Evolutionary conservation across 768 basidiomycete genomes (phyloP).

Genomic region (Tricholoma terreum): DNA sequence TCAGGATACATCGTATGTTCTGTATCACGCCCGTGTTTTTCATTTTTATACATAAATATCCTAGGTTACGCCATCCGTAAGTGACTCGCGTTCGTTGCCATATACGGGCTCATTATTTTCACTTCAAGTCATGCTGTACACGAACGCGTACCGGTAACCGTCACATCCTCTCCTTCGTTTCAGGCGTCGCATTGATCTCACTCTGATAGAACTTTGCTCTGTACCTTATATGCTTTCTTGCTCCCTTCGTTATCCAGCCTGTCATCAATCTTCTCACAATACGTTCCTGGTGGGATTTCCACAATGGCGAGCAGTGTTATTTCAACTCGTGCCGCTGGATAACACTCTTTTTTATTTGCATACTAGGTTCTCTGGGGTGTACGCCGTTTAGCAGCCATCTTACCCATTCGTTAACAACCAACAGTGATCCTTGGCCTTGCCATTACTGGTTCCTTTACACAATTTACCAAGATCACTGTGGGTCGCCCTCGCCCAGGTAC

Average conservation of each 20-base stretch:
- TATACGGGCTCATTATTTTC: background rate
- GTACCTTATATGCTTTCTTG: conserved; percentile 51
- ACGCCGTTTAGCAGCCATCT: conserved; percentile 10
- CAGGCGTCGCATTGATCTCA: background rate
- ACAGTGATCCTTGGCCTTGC: conserved; percentile 71
- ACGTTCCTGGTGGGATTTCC: conserved; percentile 87
- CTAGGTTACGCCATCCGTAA: conserved; percentile 43
- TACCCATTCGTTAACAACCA: background rate
- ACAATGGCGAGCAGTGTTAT: conserved; percentile 48
- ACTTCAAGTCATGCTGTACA: conserved; percentile 58
- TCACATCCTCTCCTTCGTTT: conserved; percentile 6
- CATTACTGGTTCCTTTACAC: conserved; percentile 78
- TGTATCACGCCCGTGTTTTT: background rate
- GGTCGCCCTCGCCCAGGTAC: conserved; percentile 86
- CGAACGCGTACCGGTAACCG: conserved; percentile 72
- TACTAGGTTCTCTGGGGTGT: conserved; percentile 43
- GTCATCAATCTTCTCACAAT: conserved; percentile 69
- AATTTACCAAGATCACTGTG: conserved; percentile 82
- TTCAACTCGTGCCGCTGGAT: background rate
- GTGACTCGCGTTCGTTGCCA: background rate
- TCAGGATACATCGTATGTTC: conserved; percentile 66
- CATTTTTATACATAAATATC: conserved; percentile 15
- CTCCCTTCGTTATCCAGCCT: conserved; percentile 70
- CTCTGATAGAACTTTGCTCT: conserved; percentile 43
- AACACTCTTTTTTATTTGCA: background rate